phyloP scores from a whole-genome alignment of 306 rosid genomes.

The Citrullus mucosospermus region DNA sequence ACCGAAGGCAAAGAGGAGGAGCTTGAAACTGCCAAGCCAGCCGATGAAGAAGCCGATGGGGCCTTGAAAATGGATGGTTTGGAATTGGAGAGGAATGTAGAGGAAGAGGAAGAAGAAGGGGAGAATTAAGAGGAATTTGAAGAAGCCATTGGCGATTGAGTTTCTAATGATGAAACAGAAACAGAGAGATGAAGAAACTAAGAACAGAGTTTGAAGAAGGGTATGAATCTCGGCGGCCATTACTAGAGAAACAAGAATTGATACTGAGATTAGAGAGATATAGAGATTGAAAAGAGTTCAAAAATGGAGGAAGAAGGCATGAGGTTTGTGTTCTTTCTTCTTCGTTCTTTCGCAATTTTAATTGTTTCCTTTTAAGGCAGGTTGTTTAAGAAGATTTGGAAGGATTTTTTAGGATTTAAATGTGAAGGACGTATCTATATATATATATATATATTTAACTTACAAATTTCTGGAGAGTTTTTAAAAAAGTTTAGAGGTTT shows the following conservation, averaged over 20 bases:
- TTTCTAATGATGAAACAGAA: slow-evolving; percentile 16
- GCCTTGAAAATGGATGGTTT: slow-evolving; percentile 23
- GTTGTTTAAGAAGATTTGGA: no score
- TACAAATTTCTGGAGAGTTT: no score
- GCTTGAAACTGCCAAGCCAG: slow-evolving; percentile 37
- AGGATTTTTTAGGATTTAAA: no score
- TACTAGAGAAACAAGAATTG: not conserved
- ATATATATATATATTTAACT: no score
- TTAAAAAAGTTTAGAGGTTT: no score
- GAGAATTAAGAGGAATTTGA: not conserved
- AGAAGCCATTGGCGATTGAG: slow-evolving; percentile 9
- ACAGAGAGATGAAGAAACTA: slow-evolving; percentile 16
- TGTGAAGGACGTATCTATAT: no score
- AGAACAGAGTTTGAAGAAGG: slow-evolving; percentile 15
- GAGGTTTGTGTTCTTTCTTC: not conserved
- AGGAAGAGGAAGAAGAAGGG: slow-evolving; percentile 29
- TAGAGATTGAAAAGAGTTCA: no score
- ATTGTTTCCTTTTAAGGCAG: no score
- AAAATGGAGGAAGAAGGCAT: no score
- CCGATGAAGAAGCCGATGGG: slow-evolving; percentile 20
- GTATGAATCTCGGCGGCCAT: slow-evolving; percentile 24
- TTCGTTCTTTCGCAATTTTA: not conserved
- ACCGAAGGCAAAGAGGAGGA: slow-evolving; percentile 30
- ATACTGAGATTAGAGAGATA: no score
- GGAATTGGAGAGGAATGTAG: slow-evolving; percentile 36